These are phyloP conservation scores for Aureobasidium uvarum DNA, from an alignment of 2,329 filamentous ascomycete genomes.

Conservation along the genomic window DNA sequence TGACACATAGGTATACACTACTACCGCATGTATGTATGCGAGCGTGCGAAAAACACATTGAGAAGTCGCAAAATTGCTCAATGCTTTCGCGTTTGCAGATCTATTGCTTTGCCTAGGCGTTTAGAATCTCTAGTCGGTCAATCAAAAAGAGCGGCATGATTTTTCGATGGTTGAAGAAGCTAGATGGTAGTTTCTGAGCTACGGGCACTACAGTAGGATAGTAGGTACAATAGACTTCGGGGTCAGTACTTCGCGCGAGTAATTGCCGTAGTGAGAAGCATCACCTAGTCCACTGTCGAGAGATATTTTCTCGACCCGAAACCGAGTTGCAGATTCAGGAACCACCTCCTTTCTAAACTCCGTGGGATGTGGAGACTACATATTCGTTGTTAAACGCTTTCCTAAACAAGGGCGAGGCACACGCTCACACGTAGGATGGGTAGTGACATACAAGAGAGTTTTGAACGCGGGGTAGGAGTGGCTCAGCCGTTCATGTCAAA, in stretches of 20 bases:
- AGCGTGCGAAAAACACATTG: background rate
- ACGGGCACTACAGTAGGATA: too few relatives aligned
- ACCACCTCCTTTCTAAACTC: background rate
- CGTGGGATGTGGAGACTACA: background rate
- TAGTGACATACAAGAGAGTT: constrained; percentile 8
- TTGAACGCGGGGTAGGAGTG: background rate
- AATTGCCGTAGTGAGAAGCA: background rate
- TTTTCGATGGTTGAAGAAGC: background rate
- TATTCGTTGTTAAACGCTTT: background rate
- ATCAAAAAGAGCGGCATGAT: background rate
- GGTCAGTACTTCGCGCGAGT: background rate
- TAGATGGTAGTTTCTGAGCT: background rate
- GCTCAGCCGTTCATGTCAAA: background rate
- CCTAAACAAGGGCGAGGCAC: background rate
- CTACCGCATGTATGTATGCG: background rate
- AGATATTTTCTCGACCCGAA: background rate
- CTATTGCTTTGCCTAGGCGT: background rate
- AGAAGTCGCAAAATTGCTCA: background rate
- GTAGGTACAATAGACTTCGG: background rate
- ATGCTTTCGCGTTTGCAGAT: background rate
- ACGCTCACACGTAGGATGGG: background rate
- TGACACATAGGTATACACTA: background rate
- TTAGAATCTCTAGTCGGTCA: background rate
- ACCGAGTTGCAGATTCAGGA: background rate
- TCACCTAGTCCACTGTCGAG: background rate